Evolutionary conservation across 176 grass and related monocot genomes (phyloP), one percentile per base, ranked within the genome.

Genomic region (Aegilops speltoides): DNA sequence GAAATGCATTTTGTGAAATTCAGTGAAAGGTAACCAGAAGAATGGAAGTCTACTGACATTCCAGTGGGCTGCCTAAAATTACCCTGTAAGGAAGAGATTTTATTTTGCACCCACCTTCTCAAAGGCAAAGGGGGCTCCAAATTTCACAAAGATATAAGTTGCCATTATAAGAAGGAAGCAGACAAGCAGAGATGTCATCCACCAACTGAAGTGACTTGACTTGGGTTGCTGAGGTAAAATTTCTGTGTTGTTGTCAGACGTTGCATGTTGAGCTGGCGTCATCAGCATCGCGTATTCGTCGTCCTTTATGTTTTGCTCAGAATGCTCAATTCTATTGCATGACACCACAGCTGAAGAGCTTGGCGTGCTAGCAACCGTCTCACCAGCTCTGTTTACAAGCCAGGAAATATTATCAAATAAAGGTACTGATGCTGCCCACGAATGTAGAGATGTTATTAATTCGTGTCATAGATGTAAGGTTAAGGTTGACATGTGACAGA

Each of bases 101-200:
- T 52, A 4, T 29, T 76, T 64, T 16, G 17, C 17, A 6, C 65
- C 78, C 28, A 98, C 97, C 94, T 96, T 99, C 83, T 99, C 92
- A 80, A 99, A 99, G 41, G 89, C 85, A 89, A 99, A 91, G 66
- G 97, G 92, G 24, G 93, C 43, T 82, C 97, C 97, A 94, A 92
- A 99, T 89, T 96, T 93, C 28, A 94, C 37, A 17, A 91, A 89
- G 31, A 89, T 15, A 38, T 83, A 99, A 81, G 82, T 74, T 62
- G 87, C 76, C 64, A 85, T 26, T 82, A 93, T 72, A 60, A 91
- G 64, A 70, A 93, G 56, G 66, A 93, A 45, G 85, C 85, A 93
- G 16, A 66, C 79, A 74, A 90, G 68, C 17, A 99, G 34, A 80
- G 93, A 20, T 88, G 91, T 94, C 72, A 94, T 94, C 97, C 97